phyloP scores from a whole-genome alignment of 257 asterid genomes.

The Forsythia suspensa region DNA sequence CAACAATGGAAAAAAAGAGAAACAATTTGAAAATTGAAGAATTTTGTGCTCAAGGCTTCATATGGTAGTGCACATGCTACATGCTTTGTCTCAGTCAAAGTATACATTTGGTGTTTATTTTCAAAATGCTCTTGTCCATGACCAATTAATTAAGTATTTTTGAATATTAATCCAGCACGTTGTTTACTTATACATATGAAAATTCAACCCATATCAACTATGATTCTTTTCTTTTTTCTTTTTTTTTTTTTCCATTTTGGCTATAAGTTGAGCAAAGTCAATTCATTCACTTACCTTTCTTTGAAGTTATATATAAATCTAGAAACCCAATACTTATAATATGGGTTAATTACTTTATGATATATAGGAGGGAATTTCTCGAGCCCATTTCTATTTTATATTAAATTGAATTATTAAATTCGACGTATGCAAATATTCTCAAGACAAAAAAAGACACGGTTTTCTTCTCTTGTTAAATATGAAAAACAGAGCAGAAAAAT shows the following conservation, averaged over 20 bases:
- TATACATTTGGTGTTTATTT: not conserved
- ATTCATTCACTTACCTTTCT: constrained; percentile 9
- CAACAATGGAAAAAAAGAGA: not conserved
- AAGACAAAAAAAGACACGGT: constrained; percentile 17
- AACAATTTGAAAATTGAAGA: not conserved
- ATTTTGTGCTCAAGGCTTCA: not conserved
- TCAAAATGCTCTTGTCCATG: too few species aligned
- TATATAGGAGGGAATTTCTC: constrained; percentile 31
- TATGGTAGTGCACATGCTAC: not conserved
- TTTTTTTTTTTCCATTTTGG: not conserved
- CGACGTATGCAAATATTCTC: constrained; percentile 29
- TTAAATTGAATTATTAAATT: too few species aligned
- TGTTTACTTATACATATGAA: too few species aligned
- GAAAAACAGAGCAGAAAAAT: constrained; percentile 19
- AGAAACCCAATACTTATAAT: not conserved
- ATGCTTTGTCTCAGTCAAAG: not conserved
- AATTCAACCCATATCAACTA: too few species aligned
- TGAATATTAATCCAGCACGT: not conserved
- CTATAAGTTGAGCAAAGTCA: constrained; percentile 6
- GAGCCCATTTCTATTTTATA: constrained; percentile 36
- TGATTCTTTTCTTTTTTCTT: too few species aligned
- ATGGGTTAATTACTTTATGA: not conserved
- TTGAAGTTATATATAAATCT: not conserved
- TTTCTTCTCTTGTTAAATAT: not conserved
- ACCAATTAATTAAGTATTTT: not conserved